Conservation (phyloP, 2,329 filamentous ascomycete species). For the Cladophialophora bantiana region DNA sequence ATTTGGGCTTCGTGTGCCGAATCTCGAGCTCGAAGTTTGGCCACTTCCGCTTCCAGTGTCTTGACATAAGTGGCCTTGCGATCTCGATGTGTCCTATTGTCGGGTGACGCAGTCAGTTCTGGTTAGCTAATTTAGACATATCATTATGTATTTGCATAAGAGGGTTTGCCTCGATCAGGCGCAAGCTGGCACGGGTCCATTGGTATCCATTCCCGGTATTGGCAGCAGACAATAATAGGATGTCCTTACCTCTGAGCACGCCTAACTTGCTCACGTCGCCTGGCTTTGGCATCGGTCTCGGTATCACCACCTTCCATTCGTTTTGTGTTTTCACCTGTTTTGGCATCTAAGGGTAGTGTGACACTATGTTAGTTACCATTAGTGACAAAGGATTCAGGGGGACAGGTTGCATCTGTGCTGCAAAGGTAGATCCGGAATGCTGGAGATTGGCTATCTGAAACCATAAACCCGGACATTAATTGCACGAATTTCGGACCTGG, state of each 20-base stretch:
- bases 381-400: not conserved
- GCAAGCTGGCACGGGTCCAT: not conserved
- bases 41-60: constrained; percentile 42
- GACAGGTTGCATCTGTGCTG: not conserved
- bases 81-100: constrained; percentile 43
- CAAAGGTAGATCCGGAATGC: not conserved
- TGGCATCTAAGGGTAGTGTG: not conserved
- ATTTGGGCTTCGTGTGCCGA: constrained; percentile 31
- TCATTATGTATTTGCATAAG: not conserved
- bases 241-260: constrained; percentile 42
- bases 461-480: not conserved
- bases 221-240: not conserved
- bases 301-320: constrained; percentile 7
- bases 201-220: not conserved
- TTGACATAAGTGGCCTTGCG: constrained; percentile 45
- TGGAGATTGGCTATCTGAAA: not conserved
- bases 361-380: constrained; percentile 1
- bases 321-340: not conserved
- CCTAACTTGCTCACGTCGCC: constrained; percentile 43
- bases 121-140: constrained; percentile 10
- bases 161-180: too few species aligned
- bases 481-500: not conserved
- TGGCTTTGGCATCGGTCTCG: constrained; percentile 28
- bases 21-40: constrained; percentile 41
- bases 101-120: constrained; percentile 1